Conservation (phyloP, 164 flowering plant species). For the Magnolia sinica region DNA sequence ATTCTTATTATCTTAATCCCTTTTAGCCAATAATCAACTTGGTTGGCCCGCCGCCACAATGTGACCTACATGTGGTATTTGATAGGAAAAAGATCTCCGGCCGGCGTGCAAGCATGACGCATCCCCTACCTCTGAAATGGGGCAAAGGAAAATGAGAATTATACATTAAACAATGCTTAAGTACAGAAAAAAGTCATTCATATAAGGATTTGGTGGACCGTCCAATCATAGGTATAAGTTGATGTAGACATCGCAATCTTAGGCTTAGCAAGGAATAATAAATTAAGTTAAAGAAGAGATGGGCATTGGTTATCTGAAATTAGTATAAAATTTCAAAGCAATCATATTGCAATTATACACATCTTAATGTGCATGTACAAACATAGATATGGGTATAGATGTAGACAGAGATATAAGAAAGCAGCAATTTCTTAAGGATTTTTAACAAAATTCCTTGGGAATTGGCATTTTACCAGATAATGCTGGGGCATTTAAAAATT, state of each 20-base stretch:
- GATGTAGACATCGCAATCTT: constrained; percentile 3
- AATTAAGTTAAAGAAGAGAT: neutral
- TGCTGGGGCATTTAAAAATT: no score
- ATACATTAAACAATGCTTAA: constrained; percentile 2
- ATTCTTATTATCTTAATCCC: neutral
- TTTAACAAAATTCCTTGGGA: no score
- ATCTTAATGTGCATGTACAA: neutral
- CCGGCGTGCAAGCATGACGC: constrained; percentile 6
- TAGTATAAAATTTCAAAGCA: constrained; percentile 1
- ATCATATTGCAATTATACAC: constrained; percentile 16
- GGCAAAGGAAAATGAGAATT: neutral
- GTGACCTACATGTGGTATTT: constrained; percentile 4
- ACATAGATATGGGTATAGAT: neutral
- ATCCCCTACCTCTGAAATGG: neutral
- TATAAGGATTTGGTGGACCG: neutral
- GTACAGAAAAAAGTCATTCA: neutral
- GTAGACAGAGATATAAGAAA: neutral
- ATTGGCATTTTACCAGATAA: no score
- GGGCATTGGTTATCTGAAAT: neutral
- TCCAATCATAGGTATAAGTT: neutral
- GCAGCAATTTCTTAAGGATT: neutral
- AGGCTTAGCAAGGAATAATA: constrained; percentile 8
- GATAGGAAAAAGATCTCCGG: neutral
- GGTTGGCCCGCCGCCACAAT: neutral
- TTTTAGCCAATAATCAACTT: neutral